Conservation (phyloP, 2,329 filamentous ascomycete genomes). For the Hawksworthiomyces lignivorus region DNA sequence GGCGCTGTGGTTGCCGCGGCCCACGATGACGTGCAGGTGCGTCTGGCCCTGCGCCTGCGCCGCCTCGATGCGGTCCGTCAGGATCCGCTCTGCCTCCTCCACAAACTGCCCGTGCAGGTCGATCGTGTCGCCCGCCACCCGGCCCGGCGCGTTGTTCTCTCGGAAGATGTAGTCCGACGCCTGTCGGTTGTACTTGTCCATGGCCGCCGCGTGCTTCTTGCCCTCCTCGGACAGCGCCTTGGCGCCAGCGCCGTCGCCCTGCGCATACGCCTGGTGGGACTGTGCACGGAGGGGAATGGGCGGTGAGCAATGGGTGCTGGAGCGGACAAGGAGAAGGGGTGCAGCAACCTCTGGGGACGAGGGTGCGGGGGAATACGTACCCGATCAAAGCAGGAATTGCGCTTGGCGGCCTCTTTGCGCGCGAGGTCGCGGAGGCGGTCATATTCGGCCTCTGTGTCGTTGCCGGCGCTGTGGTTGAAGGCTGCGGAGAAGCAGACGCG, state of each 20-base stretch:
- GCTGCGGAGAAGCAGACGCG: conserved; percentile 38
- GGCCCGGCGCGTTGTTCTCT: conserved; percentile 76
- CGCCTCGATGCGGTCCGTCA: conserved; percentile 76
- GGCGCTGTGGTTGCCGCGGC: conserved; percentile 82
- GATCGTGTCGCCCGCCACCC: conserved; percentile 73
- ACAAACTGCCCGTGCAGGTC: conserved; percentile 94
- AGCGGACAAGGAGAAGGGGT: background rate
- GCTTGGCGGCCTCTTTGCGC: conserved; percentile 70
- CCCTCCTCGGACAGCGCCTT: conserved; percentile 79
- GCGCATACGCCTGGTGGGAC: conserved; percentile 73
- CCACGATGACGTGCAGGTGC: conserved; percentile 91
- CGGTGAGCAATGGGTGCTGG: too few species aligned
- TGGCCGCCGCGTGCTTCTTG: conserved; percentile 73
- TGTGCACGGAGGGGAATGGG: conserved; percentile 21
- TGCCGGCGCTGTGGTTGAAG: conserved; percentile 64
- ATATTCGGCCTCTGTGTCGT: conserved; percentile 75
- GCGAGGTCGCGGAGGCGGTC: conserved; percentile 82
- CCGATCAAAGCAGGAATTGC: conserved; percentile 66
- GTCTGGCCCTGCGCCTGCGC: conserved; percentile 66
- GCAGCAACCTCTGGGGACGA: background rate
- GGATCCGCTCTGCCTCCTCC: conserved; percentile 86
- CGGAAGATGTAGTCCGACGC: conserved; percentile 93
- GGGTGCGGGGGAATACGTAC: conserved; percentile 33
- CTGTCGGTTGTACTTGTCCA: conserved; percentile 84
- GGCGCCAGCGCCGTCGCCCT: conserved; percentile 74